phyloP scores from a whole-genome alignment of 441 rosid species.

The Syzygium malaccense region DNA sequence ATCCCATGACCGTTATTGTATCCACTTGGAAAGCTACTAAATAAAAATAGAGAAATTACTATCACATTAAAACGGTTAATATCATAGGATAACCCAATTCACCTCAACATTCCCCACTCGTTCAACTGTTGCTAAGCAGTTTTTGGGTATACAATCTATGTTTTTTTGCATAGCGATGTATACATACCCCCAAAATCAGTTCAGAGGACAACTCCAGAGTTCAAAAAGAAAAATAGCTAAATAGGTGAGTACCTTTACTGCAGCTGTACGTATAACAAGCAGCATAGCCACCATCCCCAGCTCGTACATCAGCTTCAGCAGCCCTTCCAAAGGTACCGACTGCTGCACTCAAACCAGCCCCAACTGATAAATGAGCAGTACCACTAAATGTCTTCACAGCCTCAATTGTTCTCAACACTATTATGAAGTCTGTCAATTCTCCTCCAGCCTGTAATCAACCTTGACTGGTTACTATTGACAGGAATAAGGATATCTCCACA shows the following conservation, averaged over 20 bases:
- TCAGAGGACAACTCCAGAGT: neutral
- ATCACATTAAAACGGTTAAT: neutral
- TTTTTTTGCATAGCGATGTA: neutral
- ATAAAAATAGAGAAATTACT: neutral
- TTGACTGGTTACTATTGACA: neutral
- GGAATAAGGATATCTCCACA: neutral
- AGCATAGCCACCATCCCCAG: constrained; percentile 94
- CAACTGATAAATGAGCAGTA: constrained; percentile 69
- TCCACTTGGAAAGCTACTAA: neutral
- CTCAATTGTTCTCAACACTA: constrained; percentile 71
- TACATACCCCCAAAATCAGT: neutral
- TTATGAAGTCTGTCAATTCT: constrained; percentile 83
- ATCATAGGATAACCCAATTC: neutral
- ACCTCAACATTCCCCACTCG: too few relatives aligned
- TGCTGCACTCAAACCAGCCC: constrained; percentile 94
- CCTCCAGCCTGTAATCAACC: constrained; percentile 74
- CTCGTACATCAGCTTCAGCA: constrained; percentile 83
- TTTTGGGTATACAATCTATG: neutral
- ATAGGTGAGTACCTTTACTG: constrained; percentile 61
- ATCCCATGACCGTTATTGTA: neutral
- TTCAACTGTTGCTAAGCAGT: too few relatives aligned
- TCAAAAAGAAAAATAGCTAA: neutral
- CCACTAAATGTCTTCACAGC: constrained; percentile 86
- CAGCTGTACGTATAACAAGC: constrained; percentile 97
- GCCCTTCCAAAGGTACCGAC: constrained; percentile 73